Percentiles rank a stretch among this genome's conserved stretches.
Conservation (phyloP, 441 rosid species). For the Dalechampia spathulata region DNA sequence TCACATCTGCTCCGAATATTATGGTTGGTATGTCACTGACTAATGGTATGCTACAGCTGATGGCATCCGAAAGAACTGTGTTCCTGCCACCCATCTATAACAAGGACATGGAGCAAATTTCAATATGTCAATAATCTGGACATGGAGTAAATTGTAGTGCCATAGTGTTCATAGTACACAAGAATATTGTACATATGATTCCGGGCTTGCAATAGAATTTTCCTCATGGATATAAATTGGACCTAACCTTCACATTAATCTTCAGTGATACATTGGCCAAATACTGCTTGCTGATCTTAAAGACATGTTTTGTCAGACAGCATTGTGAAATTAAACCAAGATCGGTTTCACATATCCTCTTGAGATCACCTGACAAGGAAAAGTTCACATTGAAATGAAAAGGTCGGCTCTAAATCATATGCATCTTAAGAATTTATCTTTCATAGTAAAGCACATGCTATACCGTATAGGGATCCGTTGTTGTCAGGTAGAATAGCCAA, state of each 20-base stretch:
- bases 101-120: too few relatives aligned
- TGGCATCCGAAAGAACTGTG: constrained; percentile 89
- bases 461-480: constrained; percentile 94
- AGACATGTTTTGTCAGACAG: constrained; percentile 18
- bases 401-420: too few relatives aligned
- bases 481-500: constrained; percentile 90
- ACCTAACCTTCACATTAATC: constrained; percentile 23
- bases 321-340: constrained; percentile 21
- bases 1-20: constrained; percentile 96
- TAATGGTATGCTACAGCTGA: constrained; percentile 87
- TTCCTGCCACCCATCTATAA: constrained; percentile 97
- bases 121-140: not conserved
- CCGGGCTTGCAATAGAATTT: too few relatives aligned
- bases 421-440: not conserved
- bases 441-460: constrained; percentile 1
- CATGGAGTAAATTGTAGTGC: too few relatives aligned
- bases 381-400: too few relatives aligned
- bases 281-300: constrained; percentile 16
- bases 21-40: constrained; percentile 96
- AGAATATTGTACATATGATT: too few relatives aligned
- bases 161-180: too few relatives aligned
- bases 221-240: too few relatives aligned
- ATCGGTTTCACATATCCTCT: constrained; percentile 22
- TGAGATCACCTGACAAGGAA: constrained; percentile 19
- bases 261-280: constrained; percentile 18